Conservation (phyloP, 2,329 filamentous ascomycete species). For the Penicillium polonicum region DNA sequence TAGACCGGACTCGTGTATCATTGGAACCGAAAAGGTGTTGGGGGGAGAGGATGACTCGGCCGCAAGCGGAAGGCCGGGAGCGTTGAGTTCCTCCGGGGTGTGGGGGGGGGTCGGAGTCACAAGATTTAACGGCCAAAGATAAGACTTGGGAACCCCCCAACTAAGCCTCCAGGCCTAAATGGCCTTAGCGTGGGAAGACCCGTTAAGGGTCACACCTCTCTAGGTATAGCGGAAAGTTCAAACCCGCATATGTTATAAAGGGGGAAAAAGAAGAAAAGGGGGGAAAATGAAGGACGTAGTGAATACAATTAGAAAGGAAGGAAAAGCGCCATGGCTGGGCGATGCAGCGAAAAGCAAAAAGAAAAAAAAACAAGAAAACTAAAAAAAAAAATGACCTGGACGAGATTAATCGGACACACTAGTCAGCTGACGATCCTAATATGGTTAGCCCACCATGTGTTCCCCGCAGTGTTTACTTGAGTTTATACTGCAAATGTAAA, state of each 20-base stretch:
- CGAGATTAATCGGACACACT: background rate
- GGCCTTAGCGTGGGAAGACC: constrained; percentile 24
- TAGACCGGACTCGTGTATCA: background rate
- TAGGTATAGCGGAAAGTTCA: constrained; percentile 3
- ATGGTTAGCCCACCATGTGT: constrained; percentile 8
- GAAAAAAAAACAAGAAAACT: background rate
- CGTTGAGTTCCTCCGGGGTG: background rate
- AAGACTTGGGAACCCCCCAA: constrained; percentile 1
- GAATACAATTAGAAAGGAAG: background rate
- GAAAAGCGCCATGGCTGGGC: background rate
- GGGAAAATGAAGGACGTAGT: background rate
- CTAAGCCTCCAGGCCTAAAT: background rate
- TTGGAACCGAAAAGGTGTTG: background rate
- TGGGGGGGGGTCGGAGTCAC: constrained; percentile 7
- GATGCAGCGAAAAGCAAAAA: constrained; percentile 1
- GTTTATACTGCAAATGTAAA: constrained; percentile 1
- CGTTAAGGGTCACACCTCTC: constrained; percentile 18
- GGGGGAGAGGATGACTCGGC: constrained; percentile 1
- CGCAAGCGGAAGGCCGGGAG: constrained; percentile 7
- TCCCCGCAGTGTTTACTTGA: constrained; percentile 14
- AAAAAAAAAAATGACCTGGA: background rate
- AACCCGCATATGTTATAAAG: background rate
- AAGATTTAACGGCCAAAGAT: constrained; percentile 1
- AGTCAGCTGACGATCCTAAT: constrained; percentile 13
- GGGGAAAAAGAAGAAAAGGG: constrained; percentile 5